A percentile compares a stretch with the other conserved stretches of the same genome.
Evolutionary conservation across 768 basidiomycete genomes (phyloP).

Genomic region (Cytidiella melzeri): DNA sequence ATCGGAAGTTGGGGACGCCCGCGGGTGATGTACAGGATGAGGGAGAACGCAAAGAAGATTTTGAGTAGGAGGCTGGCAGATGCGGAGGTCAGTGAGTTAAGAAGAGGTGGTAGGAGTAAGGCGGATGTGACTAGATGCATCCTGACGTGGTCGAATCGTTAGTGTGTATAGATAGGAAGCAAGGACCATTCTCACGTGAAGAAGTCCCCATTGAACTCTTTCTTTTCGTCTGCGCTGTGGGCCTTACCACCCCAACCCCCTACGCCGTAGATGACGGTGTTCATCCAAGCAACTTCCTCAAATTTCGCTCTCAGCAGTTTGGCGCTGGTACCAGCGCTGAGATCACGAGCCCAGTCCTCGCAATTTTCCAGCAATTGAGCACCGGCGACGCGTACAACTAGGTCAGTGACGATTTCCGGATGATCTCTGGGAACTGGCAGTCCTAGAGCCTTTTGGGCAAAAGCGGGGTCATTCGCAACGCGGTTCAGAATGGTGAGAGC

Average conservation of each 20-base stretch:
- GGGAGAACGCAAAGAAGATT: slow-evolving; percentile 45
- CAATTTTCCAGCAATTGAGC: slow-evolving; percentile 12
- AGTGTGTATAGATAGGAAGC: slow-evolving; percentile 3
- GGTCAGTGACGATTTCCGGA: slow-evolving; percentile 1
- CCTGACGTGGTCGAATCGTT: slow-evolving; percentile 5
- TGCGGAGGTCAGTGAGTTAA: slow-evolving; percentile 26
- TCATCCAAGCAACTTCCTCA: slow-evolving; percentile 57
- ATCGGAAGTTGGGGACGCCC: slow-evolving; percentile 49
- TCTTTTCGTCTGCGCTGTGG: slow-evolving; percentile 15
- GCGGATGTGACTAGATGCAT: slow-evolving; percentile 65
- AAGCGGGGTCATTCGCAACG: slow-evolving; percentile 44
- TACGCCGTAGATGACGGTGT: slow-evolving; percentile 48
- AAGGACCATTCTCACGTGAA: slow-evolving; percentile 40
- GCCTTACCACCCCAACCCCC: slow-evolving; percentile 45
- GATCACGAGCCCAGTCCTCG: slow-evolving; percentile 14
- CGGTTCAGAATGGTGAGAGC: slow-evolving; percentile 50
- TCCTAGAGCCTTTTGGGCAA: slow-evolving; percentile 10
- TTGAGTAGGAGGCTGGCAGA: slow-evolving; percentile 52
- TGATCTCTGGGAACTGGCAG: background rate
- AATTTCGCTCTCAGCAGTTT: slow-evolving; percentile 45
- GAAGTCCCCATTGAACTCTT: slow-evolving; percentile 51
- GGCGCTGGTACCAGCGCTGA: background rate
- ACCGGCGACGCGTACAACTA: slow-evolving; percentile 9
- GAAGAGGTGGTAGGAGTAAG: slow-evolving; percentile 50
- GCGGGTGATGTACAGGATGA: slow-evolving; percentile 51